Evolutionary conservation across 129 eudicot genomes (phyloP).

Genomic region (Daucus carota): DNA sequence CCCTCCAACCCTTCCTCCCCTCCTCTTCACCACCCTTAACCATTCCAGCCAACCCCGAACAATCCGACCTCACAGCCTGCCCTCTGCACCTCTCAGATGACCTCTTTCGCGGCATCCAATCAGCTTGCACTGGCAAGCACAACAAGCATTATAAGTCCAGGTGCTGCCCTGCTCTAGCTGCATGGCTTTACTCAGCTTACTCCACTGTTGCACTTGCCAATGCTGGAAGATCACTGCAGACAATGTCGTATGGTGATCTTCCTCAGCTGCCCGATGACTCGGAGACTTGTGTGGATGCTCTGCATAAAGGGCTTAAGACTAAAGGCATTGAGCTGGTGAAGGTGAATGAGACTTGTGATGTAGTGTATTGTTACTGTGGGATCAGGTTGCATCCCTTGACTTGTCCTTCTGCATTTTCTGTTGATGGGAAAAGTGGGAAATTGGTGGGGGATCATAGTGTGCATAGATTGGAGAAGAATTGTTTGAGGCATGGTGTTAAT

Average conservation of each 20-base stretch:
- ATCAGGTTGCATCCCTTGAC: conserved; percentile 62
- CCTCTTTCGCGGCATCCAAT: conserved; percentile 46
- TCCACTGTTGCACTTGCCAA: conserved; percentile 46
- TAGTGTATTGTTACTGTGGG: conserved; percentile 80
- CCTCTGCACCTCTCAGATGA: conserved; percentile 59
- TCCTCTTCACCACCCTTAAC: conserved; percentile 39
- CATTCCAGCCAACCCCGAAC: conserved; percentile 80
- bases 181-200: conserved; percentile 85
- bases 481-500: conserved; percentile 31
- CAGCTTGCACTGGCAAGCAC: conserved; percentile 46
- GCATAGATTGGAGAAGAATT: conserved; percentile 46
- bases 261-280: conserved; percentile 87
- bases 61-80: conserved; percentile 57
- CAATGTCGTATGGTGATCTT: conserved; percentile 45
- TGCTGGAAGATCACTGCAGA: conserved; percentile 20
- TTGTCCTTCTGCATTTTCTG: conserved; percentile 61
- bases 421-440: conserved; percentile 28
- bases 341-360: conserved; percentile 74
- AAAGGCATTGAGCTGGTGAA: conserved; percentile 45
- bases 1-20: conserved; percentile 42
- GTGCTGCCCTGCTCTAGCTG: conserved; percentile 90
- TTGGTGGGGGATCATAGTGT: conserved; percentile 48
- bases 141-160: conserved; percentile 33
- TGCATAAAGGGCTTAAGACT: conserved; percentile 42
- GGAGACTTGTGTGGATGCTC: conserved; percentile 62